Percentiles rank a stretch among this genome's conserved stretches.
phyloP scores from a whole-genome alignment of 2,329 filamentous ascomycete species.

The Nemania sp. region DNA sequence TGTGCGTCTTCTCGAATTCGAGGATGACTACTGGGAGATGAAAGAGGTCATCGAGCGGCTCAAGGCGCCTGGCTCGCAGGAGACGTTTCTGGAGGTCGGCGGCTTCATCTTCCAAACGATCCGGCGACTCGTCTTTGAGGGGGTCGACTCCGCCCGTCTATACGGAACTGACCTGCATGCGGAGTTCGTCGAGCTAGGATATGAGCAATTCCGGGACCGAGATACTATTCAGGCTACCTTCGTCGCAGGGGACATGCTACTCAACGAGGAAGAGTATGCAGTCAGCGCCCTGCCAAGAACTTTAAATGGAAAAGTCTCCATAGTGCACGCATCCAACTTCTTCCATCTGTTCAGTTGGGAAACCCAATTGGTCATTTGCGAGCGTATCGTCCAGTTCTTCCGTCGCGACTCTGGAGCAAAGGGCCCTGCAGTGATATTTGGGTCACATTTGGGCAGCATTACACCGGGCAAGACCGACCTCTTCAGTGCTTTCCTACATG shows the following conservation, averaged over 20 bases:
- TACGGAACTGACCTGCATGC: conserved; percentile 31
- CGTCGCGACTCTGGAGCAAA: not conserved
- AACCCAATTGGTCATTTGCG: conserved; percentile 33
- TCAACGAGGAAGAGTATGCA: conserved; percentile 23
- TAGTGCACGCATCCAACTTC: conserved; percentile 30
- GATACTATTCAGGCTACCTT: conserved; percentile 23
- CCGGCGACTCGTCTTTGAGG: conserved; percentile 26
- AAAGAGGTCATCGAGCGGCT: conserved; percentile 24
- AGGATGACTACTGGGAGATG: conserved; percentile 9
- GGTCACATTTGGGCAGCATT: conserved; percentile 11
- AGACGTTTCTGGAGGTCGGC: conserved; percentile 32
- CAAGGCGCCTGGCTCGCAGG: conserved; percentile 26
- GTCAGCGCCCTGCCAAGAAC: conserved; percentile 17
- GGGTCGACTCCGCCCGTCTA: conserved; percentile 30
- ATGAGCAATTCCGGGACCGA: conserved; percentile 31
- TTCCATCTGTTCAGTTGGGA: conserved; percentile 32
- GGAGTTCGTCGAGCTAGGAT: conserved; percentile 31
- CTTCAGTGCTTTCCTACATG: conserved; percentile 24
- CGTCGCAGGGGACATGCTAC: conserved; percentile 24
- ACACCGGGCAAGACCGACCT: conserved; percentile 11
- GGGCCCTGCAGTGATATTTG: conserved; percentile 27
- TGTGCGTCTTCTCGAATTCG: conserved; percentile 22
- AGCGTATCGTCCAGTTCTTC: conserved; percentile 31
- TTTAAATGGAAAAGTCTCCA: conserved; percentile 24
- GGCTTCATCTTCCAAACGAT: conserved; percentile 30